Percentiles rank a stretch among this genome's conserved stretches.
These are phyloP conservation scores for Lagenidium giganteum DNA, from an alignment of 352 stramenopile species.

Conservation along the genomic window DNA sequence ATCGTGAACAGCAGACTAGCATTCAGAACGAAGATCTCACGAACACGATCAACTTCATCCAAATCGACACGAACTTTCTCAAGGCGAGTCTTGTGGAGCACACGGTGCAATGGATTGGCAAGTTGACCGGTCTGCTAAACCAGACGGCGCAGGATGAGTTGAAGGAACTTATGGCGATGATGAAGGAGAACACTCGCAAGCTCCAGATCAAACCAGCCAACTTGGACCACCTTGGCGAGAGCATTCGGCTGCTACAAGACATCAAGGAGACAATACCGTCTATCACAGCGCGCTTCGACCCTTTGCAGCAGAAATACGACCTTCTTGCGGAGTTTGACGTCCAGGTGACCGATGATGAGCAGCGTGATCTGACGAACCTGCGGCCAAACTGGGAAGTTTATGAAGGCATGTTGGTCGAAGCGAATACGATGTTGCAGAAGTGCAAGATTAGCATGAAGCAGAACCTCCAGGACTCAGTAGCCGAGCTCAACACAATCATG, in stretches of 20 bases:
- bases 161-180: slow-evolving; percentile 81
- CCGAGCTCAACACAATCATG: slow-evolving; percentile 83
- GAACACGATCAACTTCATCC: slow-evolving; percentile 94
- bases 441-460: slow-evolving; percentile 95
- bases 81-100: slow-evolving; percentile 90
- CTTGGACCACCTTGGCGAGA: slow-evolving; percentile 90
- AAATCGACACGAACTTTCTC: slow-evolving; percentile 92
- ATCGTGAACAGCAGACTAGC: slow-evolving; percentile 87
- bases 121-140: slow-evolving; percentile 90
- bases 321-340: slow-evolving; percentile 86
- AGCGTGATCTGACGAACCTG: slow-evolving; percentile 63
- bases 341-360: slow-evolving; percentile 84
- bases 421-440: slow-evolving; percentile 89
- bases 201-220: slow-evolving; percentile 82
- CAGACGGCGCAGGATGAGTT: slow-evolving; percentile 88
- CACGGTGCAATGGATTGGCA: slow-evolving; percentile 91
- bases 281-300: slow-evolving; percentile 78
- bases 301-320: slow-evolving; percentile 84
- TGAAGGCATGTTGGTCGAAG: slow-evolving; percentile 77
- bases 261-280: slow-evolving; percentile 75
- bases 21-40: slow-evolving; percentile 91
- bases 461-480: slow-evolving; percentile 89
- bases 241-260: slow-evolving; percentile 84
- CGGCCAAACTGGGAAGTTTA: slow-evolving; percentile 81
- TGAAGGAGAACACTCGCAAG: slow-evolving; percentile 85